These are phyloP conservation scores for Blastobotrys parvus DNA, from an alignment of 805 yeast genomes.

Conservation along the genomic window DNA sequence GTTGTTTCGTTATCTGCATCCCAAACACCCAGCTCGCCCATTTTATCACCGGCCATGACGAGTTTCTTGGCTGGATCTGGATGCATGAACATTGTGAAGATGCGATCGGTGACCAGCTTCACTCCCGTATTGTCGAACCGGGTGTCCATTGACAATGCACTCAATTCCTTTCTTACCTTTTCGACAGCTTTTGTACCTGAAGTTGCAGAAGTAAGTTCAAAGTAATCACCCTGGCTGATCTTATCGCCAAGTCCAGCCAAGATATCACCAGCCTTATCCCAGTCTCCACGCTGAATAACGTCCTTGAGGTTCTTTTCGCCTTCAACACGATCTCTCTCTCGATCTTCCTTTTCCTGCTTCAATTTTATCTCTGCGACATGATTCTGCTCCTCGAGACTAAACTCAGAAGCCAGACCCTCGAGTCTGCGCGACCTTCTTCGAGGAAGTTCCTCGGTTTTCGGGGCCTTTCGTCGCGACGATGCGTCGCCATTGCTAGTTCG, in stretches of 20 bases:
- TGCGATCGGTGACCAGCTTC: conserved; percentile 56
- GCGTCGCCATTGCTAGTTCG: conserved; percentile 1
- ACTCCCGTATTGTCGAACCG: conserved; percentile 61
- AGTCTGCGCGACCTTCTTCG: conserved; percentile 70
- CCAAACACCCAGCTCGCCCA: conserved; percentile 88
- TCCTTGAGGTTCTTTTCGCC: conserved; percentile 28
- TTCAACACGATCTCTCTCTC: conserved; percentile 46
- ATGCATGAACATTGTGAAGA: conserved; percentile 69
- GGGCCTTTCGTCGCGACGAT: conserved; percentile 14
- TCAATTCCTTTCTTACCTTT: conserved; percentile 46
- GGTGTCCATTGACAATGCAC: conserved; percentile 42
- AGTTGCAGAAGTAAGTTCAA: conserved; percentile 18
- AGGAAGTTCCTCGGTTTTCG: conserved; percentile 37
- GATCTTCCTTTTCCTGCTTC: conserved; percentile 25
- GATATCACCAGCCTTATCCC: conserved; percentile 29
- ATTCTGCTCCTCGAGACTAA: conserved; percentile 32
- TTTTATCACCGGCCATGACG: conserved; percentile 79
- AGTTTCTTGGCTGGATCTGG: conserved; percentile 57
- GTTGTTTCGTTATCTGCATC: conserved; percentile 39
- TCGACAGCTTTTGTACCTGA: conserved; percentile 17
- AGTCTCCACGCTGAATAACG: conserved; percentile 27
- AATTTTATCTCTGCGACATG: conserved; percentile 24
- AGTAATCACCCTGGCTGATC: conserved; percentile 29
- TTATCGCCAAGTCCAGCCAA: conserved; percentile 22
- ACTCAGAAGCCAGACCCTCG: conserved; percentile 61